Evolutionary conservation across 2,329 filamentous ascomycete genomes (phyloP).

Genomic region (Cladosporium sp.): DNA sequence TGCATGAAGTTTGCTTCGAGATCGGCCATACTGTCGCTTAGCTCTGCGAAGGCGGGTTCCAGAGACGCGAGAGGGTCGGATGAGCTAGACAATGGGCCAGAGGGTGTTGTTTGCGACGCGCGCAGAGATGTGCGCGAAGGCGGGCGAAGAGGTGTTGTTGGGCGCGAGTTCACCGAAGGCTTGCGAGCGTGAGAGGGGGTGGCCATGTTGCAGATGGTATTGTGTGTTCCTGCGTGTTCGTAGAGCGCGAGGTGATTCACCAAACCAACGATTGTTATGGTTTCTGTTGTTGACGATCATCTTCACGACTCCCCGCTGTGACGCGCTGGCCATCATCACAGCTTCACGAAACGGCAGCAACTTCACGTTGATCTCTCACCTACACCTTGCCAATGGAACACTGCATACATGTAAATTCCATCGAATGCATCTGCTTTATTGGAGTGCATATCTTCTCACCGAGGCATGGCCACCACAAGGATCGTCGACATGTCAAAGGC

Average conservation of each 20-base stretch:
- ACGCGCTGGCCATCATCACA: background rate
- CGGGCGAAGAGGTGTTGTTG: conserved; percentile 88
- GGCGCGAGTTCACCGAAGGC: conserved; percentile 59
- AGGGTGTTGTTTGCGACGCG: conserved; percentile 62
- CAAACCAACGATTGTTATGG: background rate
- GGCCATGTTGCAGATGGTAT: conserved; percentile 28
- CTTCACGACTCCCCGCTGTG: background rate
- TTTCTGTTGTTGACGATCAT: conserved; percentile 9
- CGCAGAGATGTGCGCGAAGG: conserved; percentile 87
- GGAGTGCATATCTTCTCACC: background rate
- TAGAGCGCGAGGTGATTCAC: too few species aligned
- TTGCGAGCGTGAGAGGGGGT: conserved; percentile 14
- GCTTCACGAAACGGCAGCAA: background rate
- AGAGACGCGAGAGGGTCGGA: conserved; percentile 73
- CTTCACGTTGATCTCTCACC: background rate
- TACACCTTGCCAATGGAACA: background rate
- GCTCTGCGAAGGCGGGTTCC: conserved; percentile 88
- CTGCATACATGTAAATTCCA: background rate
- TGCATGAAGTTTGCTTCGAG: conserved; percentile 98
- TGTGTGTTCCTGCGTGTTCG: background rate
- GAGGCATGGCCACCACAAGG: background rate
- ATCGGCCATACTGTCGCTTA: conserved; percentile 91
- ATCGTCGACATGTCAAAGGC: background rate
- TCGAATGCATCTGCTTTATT: background rate
- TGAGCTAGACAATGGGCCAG: conserved; percentile 28